phyloP scores from a whole-genome alignment of 306 rosid genomes.

The Lupinus albus region DNA sequence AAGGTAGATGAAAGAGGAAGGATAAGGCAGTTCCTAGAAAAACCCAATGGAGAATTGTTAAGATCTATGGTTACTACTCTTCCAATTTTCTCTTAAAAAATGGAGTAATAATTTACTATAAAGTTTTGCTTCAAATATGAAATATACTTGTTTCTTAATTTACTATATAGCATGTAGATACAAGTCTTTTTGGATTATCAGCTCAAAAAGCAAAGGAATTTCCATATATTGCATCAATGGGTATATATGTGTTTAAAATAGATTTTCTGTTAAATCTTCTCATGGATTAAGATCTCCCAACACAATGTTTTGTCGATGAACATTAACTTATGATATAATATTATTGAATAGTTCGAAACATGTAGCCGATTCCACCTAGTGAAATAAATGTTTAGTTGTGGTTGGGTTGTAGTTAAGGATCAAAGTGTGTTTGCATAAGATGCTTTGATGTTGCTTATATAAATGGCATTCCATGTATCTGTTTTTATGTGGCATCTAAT shows the following conservation, averaged over 20 bases:
- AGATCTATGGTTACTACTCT: constrained; percentile 57
- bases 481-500: not conserved
- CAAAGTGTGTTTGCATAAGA: not conserved
- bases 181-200: constrained; percentile 52
- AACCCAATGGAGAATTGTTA: constrained; percentile 54
- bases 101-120: constrained; percentile 13
- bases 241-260: constrained; percentile 55
- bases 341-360: too few relatives aligned
- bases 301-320: too few relatives aligned
- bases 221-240: constrained; percentile 63
- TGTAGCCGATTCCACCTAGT: too few relatives aligned
- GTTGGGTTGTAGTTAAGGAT: not conserved
- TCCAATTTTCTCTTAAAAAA: constrained; percentile 32
- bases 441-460: not conserved
- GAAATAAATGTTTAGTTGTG: too few relatives aligned
- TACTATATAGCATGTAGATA: constrained; percentile 52
- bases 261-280: constrained; percentile 55
- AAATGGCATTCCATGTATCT: not conserved
- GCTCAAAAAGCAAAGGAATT: constrained; percentile 49
- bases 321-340: too few relatives aligned
- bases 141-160: constrained; percentile 35
- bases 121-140: constrained; percentile 25
- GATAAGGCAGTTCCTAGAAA: constrained; percentile 51
- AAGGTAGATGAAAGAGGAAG: constrained; percentile 58
- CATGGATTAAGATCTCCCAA: too few relatives aligned